phyloP scores from a whole-genome alignment of 139 green algal species.

The Chlamydomonas sphaeroides region DNA sequence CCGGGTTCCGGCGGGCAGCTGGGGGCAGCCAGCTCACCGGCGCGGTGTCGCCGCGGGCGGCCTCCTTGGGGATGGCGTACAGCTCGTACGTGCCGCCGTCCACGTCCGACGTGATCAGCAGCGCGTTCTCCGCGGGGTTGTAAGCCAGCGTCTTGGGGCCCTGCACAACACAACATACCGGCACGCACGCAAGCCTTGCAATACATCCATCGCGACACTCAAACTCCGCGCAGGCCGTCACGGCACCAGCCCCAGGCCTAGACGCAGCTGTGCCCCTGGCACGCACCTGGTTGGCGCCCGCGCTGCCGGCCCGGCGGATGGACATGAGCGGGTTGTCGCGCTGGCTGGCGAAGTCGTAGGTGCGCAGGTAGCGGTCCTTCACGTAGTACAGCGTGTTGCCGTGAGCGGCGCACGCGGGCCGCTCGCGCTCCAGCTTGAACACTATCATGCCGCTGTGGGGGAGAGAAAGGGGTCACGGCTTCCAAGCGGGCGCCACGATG shows the following conservation, averaged over 20 bases:
- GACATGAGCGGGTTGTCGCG: conserved; percentile 93
- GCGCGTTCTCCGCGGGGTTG: conserved; percentile 97
- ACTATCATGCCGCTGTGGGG: conserved; percentile 97
- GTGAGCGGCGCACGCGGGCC: conserved; percentile 90
- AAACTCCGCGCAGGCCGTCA: no score
- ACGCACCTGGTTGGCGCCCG: conserved; percentile 58
- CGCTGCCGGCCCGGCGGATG: conserved; percentile 72
- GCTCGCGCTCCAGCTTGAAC: conserved; percentile 99
- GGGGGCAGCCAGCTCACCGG: conserved; percentile 48
- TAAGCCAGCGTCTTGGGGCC: conserved; percentile 83
- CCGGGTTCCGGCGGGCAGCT: no score
- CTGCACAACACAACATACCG: no score
- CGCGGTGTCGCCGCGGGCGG: conserved; percentile 60
- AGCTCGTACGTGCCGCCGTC: conserved; percentile 97
- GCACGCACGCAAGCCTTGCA: no score
- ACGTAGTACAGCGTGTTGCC: conserved; percentile 94
- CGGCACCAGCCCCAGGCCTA: no score
- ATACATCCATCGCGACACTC: no score
- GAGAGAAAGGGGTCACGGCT: no score
- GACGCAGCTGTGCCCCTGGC: no score
- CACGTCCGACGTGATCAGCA: conserved; percentile 90
- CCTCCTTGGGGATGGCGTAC: conserved; percentile 92
- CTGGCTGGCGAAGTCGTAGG: conserved; percentile 88
- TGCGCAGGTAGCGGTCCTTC: conserved; percentile 97
- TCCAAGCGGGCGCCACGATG: no score